Evolutionary conservation across 768 basidiomycete genomes (phyloP), one percentile per base, ranked within the genome.

Genomic region (Leucocoprinus sp.): DNA sequence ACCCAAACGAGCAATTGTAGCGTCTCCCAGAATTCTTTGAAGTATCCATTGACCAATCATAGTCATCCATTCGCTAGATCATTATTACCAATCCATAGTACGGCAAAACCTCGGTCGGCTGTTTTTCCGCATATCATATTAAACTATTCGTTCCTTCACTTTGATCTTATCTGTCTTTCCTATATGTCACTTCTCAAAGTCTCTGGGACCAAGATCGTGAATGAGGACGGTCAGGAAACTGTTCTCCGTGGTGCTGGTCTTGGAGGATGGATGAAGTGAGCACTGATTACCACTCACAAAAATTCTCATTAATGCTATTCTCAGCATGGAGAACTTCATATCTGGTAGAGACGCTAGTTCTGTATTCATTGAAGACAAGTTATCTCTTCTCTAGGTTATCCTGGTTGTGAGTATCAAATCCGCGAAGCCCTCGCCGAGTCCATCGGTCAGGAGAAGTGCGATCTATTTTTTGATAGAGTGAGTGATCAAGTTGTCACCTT

Each of bases 381-480:
- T 22, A 43, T 21, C 12, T 15, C 17, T 9, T 19, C 36, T 15
- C 15, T 56, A 72, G 82, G 82, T n/a, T 89, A 82, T 59, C 84
- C 87, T 50, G 89, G 86, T 1, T 86, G 84, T 54, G 87, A 91
- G 59, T 79, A 69, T 59, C 81, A 89, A 61, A 79, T 87, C 45
- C 77, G 87, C 28, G 76, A 75, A 19, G 79, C 79, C 3, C 67
- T 91, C 19, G 68, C 74, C 8, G 71, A 76, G 7, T 73, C 75
- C 2, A 64, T 91, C 23, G 88, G 88, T 0, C 52, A 74, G 45
- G 70, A 74, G 42, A 83, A 84, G 60, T 72, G 80, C 7, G 78
- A 77, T 15, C 80, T 79, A 60, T 91, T 88, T 68, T 92, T 89
- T 55, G 84, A 90, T 70, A 85, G 79, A 68, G 85, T 80, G 50